phyloP scores from a whole-genome alignment of 148 eudicot genomes.

The Camellia japonica region DNA sequence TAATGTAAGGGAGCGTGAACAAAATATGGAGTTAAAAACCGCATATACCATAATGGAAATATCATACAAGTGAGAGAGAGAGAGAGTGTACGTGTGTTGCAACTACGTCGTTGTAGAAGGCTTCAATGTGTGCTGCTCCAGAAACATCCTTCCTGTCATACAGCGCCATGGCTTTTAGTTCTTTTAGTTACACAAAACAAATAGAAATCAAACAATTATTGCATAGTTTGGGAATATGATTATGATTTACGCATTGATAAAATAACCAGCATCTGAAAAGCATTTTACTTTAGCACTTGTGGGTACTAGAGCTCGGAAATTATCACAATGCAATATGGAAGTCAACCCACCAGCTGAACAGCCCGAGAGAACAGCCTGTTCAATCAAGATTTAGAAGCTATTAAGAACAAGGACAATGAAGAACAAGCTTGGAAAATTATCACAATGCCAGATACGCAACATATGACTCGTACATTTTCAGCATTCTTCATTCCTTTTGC shows the following conservation, averaged over 20 bases:
- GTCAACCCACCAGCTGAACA: constrained; percentile 99
- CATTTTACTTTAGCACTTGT: constrained; percentile 65
- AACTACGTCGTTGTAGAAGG: constrained; percentile 58
- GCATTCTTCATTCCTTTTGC: constrained; percentile 81
- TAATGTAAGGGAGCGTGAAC: background rate
- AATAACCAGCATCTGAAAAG: constrained; percentile 90
- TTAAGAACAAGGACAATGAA: background rate
- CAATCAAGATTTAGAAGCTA: constrained; percentile 19
- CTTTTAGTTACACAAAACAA: background rate
- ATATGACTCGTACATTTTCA: constrained; percentile 47
- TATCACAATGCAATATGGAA: constrained; percentile 87
- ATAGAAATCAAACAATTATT: background rate
- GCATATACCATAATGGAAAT: background rate
- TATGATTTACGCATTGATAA: constrained; percentile 56
- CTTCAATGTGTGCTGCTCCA: constrained; percentile 53
- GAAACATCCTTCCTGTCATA: constrained; percentile 62
- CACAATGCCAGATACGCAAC: no score
- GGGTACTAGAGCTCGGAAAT: constrained; percentile 74
- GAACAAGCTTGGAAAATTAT: no score
- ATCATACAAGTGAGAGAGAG: background rate
- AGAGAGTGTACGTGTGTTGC: constrained; percentile 56
- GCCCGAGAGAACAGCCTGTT: constrained; percentile 71
- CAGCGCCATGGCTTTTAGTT: background rate
- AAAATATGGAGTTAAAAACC: background rate
- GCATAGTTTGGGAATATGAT: background rate